Conservation (phyloP, 2,329 filamentous ascomycete genomes). For the Fusarium solani-melongenae region DNA sequence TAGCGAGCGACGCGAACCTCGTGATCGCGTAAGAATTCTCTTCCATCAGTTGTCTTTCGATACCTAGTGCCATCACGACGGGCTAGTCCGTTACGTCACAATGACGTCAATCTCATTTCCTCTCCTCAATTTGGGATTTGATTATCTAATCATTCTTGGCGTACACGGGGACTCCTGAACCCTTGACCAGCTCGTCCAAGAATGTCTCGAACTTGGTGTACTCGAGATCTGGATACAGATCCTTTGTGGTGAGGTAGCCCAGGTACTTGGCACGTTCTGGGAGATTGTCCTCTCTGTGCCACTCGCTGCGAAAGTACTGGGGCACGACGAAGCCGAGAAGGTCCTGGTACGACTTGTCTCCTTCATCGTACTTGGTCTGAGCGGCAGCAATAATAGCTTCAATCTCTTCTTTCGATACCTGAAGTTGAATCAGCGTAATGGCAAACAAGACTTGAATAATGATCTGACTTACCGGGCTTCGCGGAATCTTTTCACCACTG, state of each 20-base stretch:
- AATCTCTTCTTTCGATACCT: conserved; percentile 19
- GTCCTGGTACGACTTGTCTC: conserved; percentile 3
- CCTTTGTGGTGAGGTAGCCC: conserved; percentile 25
- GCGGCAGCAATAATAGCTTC: conserved; percentile 4
- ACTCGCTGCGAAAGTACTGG: conserved; percentile 29
- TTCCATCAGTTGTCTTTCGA: background rate
- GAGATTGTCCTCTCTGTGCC: conserved; percentile 31
- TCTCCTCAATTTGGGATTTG: background rate
- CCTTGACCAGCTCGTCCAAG: conserved; percentile 19
- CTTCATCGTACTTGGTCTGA: conserved; percentile 1
- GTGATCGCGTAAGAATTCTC: background rate
- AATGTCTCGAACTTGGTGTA: conserved; percentile 21
- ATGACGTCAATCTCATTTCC: background rate
- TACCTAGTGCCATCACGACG: background rate
- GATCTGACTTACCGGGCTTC: conserved; percentile 12
- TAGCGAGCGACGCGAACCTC: background rate
- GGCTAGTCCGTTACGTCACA: background rate
- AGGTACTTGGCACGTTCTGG: conserved; percentile 23
- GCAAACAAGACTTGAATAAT: no score
- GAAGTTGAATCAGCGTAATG: no score
- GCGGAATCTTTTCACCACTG: conserved; percentile 59
- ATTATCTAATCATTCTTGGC: background rate
- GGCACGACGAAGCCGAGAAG: conserved; percentile 5
- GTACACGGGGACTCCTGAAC: conserved; percentile 18
- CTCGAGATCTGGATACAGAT: conserved; percentile 30